phyloP scores from a whole-genome alignment of 352 stramenopile species.

The Phytopythium aichiense region DNA sequence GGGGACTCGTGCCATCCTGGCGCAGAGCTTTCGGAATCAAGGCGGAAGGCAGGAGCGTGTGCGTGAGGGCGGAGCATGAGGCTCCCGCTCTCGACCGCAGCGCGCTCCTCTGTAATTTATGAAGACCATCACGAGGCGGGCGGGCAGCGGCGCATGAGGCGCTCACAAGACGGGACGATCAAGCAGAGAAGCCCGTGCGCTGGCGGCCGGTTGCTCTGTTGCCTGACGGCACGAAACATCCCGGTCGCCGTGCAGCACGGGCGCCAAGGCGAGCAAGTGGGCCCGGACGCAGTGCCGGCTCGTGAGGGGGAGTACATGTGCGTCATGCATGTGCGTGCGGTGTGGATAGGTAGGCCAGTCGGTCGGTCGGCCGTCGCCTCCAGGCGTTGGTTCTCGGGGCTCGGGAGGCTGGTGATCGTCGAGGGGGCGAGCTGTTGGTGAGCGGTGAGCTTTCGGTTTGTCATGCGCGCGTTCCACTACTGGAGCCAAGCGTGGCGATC shows the following conservation, averaged over 20 bases:
- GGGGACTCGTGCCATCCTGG: not conserved
- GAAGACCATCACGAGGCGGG: not conserved
- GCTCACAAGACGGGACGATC: not conserved
- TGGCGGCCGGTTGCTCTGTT: conserved; percentile 1
- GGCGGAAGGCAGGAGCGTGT: not conserved
- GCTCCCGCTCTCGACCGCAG: not conserved
- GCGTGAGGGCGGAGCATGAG: conserved; percentile 2
- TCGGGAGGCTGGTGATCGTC: not conserved
- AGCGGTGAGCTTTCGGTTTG: not conserved
- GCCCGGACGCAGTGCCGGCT: not conserved
- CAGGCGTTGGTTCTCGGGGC: not conserved
- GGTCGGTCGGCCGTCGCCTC: not conserved
- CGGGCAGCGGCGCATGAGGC: conserved; percentile 7
- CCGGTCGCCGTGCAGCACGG: conserved; percentile 1
- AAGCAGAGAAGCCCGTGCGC: conserved; percentile 2
- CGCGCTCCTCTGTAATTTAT: conserved; percentile 8
- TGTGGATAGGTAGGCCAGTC: not conserved
- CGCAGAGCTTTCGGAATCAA: not conserved
- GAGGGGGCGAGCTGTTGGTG: not conserved
- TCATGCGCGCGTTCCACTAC: not conserved
- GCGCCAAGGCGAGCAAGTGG: not conserved
- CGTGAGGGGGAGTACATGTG: conserved; percentile 1
- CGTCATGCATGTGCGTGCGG: conserved; percentile 1
- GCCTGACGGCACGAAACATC: conserved; percentile 2
- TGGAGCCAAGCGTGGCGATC: not conserved